Percentiles rank a stretch among this genome's conserved stretches.
phyloP scores from a whole-genome alignment of 257 asterid genomes.

The Buddleja alternifolia region DNA sequence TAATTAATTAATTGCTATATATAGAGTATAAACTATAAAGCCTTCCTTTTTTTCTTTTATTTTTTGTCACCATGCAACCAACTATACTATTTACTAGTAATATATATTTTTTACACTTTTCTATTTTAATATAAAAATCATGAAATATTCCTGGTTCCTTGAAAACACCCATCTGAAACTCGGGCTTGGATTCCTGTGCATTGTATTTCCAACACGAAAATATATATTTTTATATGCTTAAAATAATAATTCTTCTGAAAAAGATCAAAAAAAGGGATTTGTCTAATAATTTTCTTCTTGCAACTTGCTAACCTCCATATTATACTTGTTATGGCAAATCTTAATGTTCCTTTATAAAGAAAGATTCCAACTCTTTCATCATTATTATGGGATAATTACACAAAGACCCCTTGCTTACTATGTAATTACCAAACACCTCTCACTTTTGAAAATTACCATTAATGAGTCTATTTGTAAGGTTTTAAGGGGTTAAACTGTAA shows the following conservation, averaged over 20 bases:
- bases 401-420: too few species aligned
- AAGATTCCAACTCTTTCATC: conserved; percentile 9
- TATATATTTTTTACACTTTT: too few species aligned
- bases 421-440: too few species aligned
- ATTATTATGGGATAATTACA: too few species aligned
- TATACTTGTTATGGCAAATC: conserved; percentile 6
- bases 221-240: background rate
- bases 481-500: too few species aligned
- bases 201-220: background rate
- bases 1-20: too few species aligned
- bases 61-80: too few species aligned
- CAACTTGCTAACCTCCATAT: background rate
- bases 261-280: background rate
- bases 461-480: too few species aligned
- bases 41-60: too few species aligned
- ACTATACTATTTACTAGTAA: too few species aligned
- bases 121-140: background rate
- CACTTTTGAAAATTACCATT: too few species aligned
- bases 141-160: background rate
- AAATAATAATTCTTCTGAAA: conserved; percentile 3
- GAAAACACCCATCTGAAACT: background rate
- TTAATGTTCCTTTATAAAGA: conserved; percentile 19
- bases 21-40: too few species aligned
- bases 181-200: background rate
- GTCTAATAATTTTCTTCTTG: background rate